Percentiles rank a stretch among this genome's conserved stretches.
phyloP scores from a whole-genome alignment of 208 protist genomes.

The Sergeia podlipaevii region DNA sequence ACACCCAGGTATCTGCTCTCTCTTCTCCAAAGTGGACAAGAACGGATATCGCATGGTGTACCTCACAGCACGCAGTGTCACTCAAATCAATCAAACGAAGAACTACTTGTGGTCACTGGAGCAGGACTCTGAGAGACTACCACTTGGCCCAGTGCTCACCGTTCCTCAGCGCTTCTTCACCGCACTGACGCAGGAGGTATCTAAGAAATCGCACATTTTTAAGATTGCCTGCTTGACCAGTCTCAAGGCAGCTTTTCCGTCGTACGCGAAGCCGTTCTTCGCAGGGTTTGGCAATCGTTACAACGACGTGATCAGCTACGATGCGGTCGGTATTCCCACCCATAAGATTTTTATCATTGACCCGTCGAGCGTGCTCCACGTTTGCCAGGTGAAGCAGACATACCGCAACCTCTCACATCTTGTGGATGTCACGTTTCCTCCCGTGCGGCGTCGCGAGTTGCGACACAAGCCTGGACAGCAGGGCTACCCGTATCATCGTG shows the following conservation, averaged over 20 bases:
- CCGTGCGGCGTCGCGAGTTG: slow-evolving; percentile 26
- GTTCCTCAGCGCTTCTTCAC: slow-evolving; percentile 83
- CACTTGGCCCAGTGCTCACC: slow-evolving; percentile 87
- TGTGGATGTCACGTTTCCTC: slow-evolving; percentile 84
- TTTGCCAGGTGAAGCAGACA: slow-evolving; percentile 68
- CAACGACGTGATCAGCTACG: slow-evolving; percentile 89
- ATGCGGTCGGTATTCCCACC: slow-evolving; percentile 62
- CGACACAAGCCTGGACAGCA: too few species aligned
- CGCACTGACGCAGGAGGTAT: slow-evolving; percentile 87
- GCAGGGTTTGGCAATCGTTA: slow-evolving; percentile 91
- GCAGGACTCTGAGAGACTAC: slow-evolving; percentile 73
- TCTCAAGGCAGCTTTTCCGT: slow-evolving; percentile 75
- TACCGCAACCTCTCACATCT: slow-evolving; percentile 77
- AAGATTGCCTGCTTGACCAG: slow-evolving; percentile 85
- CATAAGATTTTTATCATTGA: slow-evolving; percentile 90
- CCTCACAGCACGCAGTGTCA: slow-evolving; percentile 85
- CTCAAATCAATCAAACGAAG: slow-evolving; percentile 82
- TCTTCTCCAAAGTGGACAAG: slow-evolving; percentile 92
- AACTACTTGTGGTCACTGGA: slow-evolving; percentile 78
- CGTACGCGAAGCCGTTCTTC: slow-evolving; percentile 71
- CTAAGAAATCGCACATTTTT: slow-evolving; percentile 88
- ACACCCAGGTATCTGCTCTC: slow-evolving; percentile 91
- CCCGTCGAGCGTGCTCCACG: slow-evolving; percentile 63
- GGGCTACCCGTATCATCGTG: too few species aligned
- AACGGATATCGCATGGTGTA: slow-evolving; percentile 96